phyloP scores from a whole-genome alignment of 306 rosid species.

The Glycyrrhiza uralensis region DNA sequence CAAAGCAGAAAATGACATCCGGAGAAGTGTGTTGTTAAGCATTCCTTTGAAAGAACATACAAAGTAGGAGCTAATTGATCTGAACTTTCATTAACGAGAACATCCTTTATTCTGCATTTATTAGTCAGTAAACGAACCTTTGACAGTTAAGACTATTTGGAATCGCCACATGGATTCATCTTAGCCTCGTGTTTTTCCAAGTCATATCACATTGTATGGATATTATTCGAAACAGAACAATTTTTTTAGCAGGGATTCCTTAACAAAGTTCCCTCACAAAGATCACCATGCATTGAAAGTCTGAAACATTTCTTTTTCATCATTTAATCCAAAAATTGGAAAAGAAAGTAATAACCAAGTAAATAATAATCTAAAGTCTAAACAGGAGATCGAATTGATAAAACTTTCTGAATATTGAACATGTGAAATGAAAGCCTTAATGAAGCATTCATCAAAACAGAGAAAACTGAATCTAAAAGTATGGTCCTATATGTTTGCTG shows the following conservation, averaged over 20 bases:
- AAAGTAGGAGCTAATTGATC: too few relatives aligned
- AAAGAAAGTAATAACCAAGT: neutral
- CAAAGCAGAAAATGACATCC: too few relatives aligned
- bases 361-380: neutral
- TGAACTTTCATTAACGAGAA: neutral
- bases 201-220: neutral
- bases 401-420: neutral
- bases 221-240: neutral
- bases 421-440: neutral
- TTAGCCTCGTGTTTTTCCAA: neutral
- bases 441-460: conserved; percentile 3
- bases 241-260: neutral
- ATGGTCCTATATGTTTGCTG: neutral
- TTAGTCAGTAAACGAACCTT: neutral
- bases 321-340: conserved; percentile 17
- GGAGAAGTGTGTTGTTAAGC: too few relatives aligned
- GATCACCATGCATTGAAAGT: neutral
- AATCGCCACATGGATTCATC: too few relatives aligned
- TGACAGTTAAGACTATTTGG: neutral
- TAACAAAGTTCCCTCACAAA: neutral
- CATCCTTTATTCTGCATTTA: neutral
- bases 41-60: too few relatives aligned
- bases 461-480: neutral
- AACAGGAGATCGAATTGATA: neutral
- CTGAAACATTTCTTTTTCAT: conserved; percentile 5